A percentile compares a stretch with the other conserved stretches of the same genome.
Conservation (phyloP, 768 basidiomycete species). For the Heimioporus sp. region DNA sequence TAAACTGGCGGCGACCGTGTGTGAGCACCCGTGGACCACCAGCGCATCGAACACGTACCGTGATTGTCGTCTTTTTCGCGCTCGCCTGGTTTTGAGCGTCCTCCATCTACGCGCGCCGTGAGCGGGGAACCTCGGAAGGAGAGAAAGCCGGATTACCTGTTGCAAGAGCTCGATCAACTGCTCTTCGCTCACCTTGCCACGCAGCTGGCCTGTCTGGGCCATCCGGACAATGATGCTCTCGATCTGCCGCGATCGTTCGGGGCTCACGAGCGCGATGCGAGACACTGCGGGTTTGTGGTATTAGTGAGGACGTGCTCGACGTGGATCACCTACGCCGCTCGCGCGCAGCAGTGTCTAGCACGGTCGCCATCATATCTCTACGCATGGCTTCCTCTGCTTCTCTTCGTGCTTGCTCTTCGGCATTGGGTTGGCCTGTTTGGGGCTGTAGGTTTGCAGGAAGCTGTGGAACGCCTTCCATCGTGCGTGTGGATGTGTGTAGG, state of each 20-base stretch:
- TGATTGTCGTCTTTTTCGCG: slow-evolving; percentile 57
- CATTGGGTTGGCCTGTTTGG: slow-evolving; percentile 43
- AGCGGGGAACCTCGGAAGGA: slow-evolving; percentile 13
- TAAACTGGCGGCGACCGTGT: slow-evolving; percentile 41
- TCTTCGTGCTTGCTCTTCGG: slow-evolving; percentile 53
- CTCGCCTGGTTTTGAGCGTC: slow-evolving; percentile 47
- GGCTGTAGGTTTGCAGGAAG: slow-evolving; percentile 29
- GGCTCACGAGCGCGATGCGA: slow-evolving; percentile 84
- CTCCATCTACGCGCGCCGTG: slow-evolving; percentile 44
- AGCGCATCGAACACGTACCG: slow-evolving; percentile 35
- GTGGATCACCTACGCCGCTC: slow-evolving; percentile 60
- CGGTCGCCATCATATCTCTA: slow-evolving; percentile 71
- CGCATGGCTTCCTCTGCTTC: slow-evolving; percentile 75
- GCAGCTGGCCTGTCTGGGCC: slow-evolving; percentile 81
- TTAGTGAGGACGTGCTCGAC: too few species aligned
- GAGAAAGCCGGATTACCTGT: slow-evolving; percentile 50
- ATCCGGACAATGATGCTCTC: slow-evolving; percentile 76
- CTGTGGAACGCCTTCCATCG: slow-evolving; percentile 25
- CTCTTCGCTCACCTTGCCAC: slow-evolving; percentile 71
- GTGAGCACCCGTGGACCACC: neutral
- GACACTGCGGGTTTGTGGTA: slow-evolving; percentile 51
- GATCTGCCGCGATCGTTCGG: slow-evolving; percentile 77
- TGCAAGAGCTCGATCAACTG: slow-evolving; percentile 86
- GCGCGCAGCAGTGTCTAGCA: slow-evolving; percentile 74
- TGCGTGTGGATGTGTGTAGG: too few species aligned